Conservation (phyloP, 2,329 filamentous ascomycete species). For the Xylariaceae sp. region DNA sequence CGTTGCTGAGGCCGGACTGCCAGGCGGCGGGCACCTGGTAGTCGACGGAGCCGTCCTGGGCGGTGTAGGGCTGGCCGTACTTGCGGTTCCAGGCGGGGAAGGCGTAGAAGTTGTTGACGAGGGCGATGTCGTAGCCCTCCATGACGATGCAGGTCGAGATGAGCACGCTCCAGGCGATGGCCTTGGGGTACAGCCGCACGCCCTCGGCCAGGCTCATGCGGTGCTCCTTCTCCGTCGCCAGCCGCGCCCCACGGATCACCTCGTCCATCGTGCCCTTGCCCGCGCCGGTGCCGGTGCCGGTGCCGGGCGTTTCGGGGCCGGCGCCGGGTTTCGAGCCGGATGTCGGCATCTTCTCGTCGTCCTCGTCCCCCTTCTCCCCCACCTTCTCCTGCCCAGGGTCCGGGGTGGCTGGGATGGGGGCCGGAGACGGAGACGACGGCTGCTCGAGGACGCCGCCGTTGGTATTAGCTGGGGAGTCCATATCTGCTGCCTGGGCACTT, state of each 20-base stretch:
- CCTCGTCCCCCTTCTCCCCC: no score
- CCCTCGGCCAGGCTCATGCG: slow-evolving; percentile 69
- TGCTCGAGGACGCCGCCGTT: no score
- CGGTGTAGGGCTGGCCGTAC: slow-evolving; percentile 40
- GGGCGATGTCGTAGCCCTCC: slow-evolving; percentile 80
- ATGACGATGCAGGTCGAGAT: slow-evolving; percentile 89
- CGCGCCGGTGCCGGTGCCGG: slow-evolving; percentile 9
- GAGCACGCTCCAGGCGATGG: slow-evolving; percentile 72
- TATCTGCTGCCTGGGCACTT: no score
- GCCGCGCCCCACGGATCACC: slow-evolving; percentile 37
- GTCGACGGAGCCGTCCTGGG: slow-evolving; percentile 27
- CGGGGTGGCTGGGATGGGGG: no score
- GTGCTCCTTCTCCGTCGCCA: slow-evolving; percentile 54
- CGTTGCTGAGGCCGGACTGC: slow-evolving; percentile 56
- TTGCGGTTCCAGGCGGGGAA: slow-evolving; percentile 51
- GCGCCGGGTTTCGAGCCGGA: no score
- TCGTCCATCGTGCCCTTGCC: slow-evolving; percentile 22
- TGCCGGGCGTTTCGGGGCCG: neutral
- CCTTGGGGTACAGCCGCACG: slow-evolving; percentile 77
- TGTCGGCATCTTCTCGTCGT: no score
- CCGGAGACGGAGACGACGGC: no score
- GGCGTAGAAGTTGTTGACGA: slow-evolving; percentile 74
- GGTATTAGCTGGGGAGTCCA: no score
- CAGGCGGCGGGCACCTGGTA: slow-evolving; percentile 53
- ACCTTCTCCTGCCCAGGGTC: no score